Evolutionary conservation across 768 basidiomycete species (phyloP), one percentile per base, ranked within the genome.

Genomic region (Pisolithus orientalis): DNA sequence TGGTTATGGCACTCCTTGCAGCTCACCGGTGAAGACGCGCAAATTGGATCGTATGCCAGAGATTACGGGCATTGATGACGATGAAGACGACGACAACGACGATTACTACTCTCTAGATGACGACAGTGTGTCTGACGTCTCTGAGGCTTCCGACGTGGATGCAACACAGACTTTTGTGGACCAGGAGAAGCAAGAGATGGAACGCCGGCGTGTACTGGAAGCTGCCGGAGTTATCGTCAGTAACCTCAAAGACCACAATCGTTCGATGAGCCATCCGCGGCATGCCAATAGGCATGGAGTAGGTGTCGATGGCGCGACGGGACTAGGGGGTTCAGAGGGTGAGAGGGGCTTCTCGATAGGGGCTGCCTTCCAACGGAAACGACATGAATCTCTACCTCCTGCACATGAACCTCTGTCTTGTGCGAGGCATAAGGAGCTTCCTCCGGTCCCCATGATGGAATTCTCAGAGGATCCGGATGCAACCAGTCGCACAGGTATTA

Each of bases 201-300:
- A 95, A 63, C 76, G 90, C 21, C 82, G 82, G 58, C 78, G 85
- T 17, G 90, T 96, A 6, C 72, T 97, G n/a, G 83, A 90, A 62
- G 88, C 90, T 0, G 93, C 93, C 0, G 94, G 94, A 3, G 72
- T 96, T 25, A 82, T 91, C 51, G 77, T 95, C 44, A 83, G 28
- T 14, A 28, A 45, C 28, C n/a, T 16, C 5, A 14, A 31, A n/a
- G 14, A 17, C 25, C 16, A 45, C 44, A n/a, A 45, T 28, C 16
- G 14, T 28, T 1, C 24, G 6, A 9, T 25, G 24, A 27, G 9
- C 27, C 5, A 3, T n/a, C 5, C 43, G 14, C 21, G 3, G 21
- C 24, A 42, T 17, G 7, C 40, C 11, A 13, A 42, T 24, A 14
- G 39, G 16, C 7, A 17, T 17, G 6, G n/a, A 6, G 39, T 14